Evolutionary conservation across 75 land plant genomes (phyloP).

Genomic region (Pinus tabuliformis): DNA sequence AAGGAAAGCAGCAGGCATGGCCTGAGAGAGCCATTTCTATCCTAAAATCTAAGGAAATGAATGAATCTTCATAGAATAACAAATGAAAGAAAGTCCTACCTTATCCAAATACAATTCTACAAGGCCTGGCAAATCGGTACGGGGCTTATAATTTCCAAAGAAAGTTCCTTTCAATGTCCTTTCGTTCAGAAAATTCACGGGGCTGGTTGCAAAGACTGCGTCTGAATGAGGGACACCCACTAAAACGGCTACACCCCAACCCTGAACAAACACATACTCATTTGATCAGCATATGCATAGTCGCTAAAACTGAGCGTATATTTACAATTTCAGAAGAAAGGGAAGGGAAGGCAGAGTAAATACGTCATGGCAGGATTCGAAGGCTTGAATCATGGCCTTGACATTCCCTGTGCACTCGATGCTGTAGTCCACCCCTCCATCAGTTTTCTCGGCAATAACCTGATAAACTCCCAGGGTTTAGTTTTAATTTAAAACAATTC

Average conservation of each 20-base stretch:
- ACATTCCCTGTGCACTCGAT: slow-evolving; percentile 62
- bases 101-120: slow-evolving; percentile 50
- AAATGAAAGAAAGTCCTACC: slow-evolving; percentile 18
- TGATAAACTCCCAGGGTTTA: too few species aligned
- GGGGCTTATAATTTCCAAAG: slow-evolving; percentile 44
- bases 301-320: too few species aligned
- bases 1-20: background rate
- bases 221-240: slow-evolving; percentile 19
- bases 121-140: slow-evolving; percentile 32
- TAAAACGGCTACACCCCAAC: slow-evolving; percentile 33
- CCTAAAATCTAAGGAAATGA: too few species aligned
- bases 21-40: background rate
- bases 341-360: background rate
- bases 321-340: background rate
- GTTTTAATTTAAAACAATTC: too few species aligned
- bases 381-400: slow-evolving; percentile 45
- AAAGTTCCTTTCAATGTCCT: slow-evolving; percentile 37
- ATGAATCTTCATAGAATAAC: background rate
- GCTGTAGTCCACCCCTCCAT: slow-evolving; percentile 64
- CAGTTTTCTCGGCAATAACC: slow-evolving; percentile 43
- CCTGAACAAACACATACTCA: slow-evolving; percentile 8
- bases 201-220: slow-evolving; percentile 12
- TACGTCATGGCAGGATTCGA: slow-evolving; percentile 52
- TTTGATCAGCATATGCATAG: too few species aligned
- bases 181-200: slow-evolving; percentile 28